phyloP scores from a whole-genome alignment of 805 yeast genomes.

The Saturnispora dispora region DNA sequence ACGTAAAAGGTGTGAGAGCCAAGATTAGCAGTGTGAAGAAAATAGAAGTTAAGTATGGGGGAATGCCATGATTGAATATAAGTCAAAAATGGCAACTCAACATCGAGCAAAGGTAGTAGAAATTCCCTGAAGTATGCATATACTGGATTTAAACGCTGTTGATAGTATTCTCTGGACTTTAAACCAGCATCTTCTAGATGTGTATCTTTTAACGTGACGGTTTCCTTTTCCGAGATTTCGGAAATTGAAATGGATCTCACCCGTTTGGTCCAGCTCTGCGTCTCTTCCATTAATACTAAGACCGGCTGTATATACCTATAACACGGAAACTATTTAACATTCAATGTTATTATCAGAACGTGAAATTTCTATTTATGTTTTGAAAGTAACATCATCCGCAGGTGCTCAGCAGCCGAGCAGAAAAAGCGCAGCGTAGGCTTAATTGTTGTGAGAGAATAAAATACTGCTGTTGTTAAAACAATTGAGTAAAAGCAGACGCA shows the following conservation, averaged over 20 bases:
- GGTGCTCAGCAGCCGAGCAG: not conserved
- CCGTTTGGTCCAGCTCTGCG: not conserved
- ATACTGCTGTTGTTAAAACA: no score
- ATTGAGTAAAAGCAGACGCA: no score
- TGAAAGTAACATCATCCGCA: not conserved
- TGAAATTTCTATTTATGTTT: not conserved
- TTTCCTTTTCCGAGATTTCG: conserved; percentile 1
- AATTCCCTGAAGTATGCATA: conserved; percentile 46
- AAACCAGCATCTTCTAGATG: conserved; percentile 61
- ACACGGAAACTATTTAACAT: not conserved
- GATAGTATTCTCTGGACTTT: conserved; percentile 57
- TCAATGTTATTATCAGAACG: not conserved
- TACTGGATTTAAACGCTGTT: conserved; percentile 42
- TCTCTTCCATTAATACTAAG: not conserved
- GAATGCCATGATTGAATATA: conserved; percentile 46
- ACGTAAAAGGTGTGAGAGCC: conserved; percentile 95
- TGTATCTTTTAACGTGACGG: conserved; percentile 16
- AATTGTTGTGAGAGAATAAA: no score
- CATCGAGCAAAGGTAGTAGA: conserved; percentile 47
- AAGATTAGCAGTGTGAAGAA: conserved; percentile 79
- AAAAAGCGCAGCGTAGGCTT: no score
- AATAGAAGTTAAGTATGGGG: conserved; percentile 56
- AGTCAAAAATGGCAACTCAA: conserved; percentile 56
- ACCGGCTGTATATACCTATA: not conserved
- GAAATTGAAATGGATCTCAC: conserved; percentile 3